phyloP scores from a whole-genome alignment of 2,329 filamentous ascomycete genomes.

The Cordyceps farinosa region DNA sequence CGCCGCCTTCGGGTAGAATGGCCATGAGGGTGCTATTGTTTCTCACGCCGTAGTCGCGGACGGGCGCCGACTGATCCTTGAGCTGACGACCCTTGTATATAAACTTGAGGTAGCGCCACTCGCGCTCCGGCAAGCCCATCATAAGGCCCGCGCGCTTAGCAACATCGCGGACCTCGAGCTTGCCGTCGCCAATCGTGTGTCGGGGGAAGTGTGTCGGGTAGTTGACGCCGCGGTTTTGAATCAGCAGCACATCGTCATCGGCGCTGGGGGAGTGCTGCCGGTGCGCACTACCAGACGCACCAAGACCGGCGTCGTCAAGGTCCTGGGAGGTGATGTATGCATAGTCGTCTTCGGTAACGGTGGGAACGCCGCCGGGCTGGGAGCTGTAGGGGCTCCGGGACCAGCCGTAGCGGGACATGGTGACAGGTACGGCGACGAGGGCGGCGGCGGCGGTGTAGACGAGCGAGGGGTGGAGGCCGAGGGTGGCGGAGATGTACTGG shows the following conservation, averaged over 20 bases:
- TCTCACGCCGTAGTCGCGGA: constrained; percentile 59
- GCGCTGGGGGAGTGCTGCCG: constrained; percentile 34
- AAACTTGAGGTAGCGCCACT: constrained; percentile 57
- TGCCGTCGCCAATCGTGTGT: constrained; percentile 71
- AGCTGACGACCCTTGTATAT: constrained; percentile 71
- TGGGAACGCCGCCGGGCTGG: constrained; percentile 46
- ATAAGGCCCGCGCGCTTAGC: constrained; percentile 64
- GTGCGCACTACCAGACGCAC: constrained; percentile 33
- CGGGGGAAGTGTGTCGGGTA: constrained; percentile 71
- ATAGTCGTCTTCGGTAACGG: constrained; percentile 73
- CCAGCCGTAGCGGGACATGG: constrained; percentile 56
- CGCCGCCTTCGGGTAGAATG: constrained; percentile 39
- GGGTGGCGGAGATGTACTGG: constrained; percentile 49
- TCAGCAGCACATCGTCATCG: constrained; percentile 67
- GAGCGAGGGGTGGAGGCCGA: constrained; percentile 46
- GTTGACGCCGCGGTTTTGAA: constrained; percentile 63
- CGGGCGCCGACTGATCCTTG: constrained; percentile 58
- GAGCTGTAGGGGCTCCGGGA: constrained; percentile 52
- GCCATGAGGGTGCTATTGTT: constrained; percentile 58
- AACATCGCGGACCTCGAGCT: constrained; percentile 63
- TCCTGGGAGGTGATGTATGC: constrained; percentile 81
- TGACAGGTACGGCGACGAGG: constrained; percentile 43
- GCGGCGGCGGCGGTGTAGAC: constrained; percentile 50
- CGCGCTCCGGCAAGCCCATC: constrained; percentile 56
- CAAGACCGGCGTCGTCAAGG: constrained; percentile 45